Evolutionary conservation across 768 basidiomycete genomes (phyloP), one percentile per base, ranked within the genome.

Genomic region (Jaapia argillacea): DNA sequence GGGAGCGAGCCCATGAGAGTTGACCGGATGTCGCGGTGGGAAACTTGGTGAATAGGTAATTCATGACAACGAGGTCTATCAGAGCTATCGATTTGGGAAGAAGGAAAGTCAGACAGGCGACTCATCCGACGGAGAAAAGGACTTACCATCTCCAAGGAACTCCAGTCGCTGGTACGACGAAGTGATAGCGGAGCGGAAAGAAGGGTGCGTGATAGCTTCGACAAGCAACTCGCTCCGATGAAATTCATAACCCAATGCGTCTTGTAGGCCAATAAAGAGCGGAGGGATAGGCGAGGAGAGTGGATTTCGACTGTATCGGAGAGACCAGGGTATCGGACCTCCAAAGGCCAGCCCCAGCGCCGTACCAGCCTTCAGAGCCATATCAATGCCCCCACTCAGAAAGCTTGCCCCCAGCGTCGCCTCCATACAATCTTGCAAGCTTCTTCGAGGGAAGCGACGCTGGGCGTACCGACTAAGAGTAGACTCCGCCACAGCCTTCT

Each of bases 341-440:
- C 91, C 90, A 51, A 91, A 78, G 33, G 77, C 74, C 27, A 94
- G 58, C 0, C 79, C 79, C 18, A 94, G 62, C 1, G 69, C 66
- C 2, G 68, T 70, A 6, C 88, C 91, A 3, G 76, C 62, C 5
- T 62, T 69, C 43, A 94, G 61, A 2, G 84, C 77, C 68, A 77
- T 74, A 6, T 70, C 59, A 27, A 90, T 75, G 0, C 88, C 85
- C 3, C 87, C 90, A 2, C 75, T 68, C 13, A 79, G 49, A 50
- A 81, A 91, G 22, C 77, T 75, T 2, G 85, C 89, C 7, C 88
- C 91, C 3, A 93, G 63, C 4, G 78, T 69, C 0, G 91, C 83
- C 57, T 93, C 91, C 79, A 90, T 85, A 54, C 84, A 89, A 54
- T 93, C 90, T 54, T 88, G 85, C 48, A 93, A 60, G 52, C 83